Base-by-base conservation (phyloP, 2,329 filamentous ascomycete species). In the Pseudocercospora fuligena region DNA sequence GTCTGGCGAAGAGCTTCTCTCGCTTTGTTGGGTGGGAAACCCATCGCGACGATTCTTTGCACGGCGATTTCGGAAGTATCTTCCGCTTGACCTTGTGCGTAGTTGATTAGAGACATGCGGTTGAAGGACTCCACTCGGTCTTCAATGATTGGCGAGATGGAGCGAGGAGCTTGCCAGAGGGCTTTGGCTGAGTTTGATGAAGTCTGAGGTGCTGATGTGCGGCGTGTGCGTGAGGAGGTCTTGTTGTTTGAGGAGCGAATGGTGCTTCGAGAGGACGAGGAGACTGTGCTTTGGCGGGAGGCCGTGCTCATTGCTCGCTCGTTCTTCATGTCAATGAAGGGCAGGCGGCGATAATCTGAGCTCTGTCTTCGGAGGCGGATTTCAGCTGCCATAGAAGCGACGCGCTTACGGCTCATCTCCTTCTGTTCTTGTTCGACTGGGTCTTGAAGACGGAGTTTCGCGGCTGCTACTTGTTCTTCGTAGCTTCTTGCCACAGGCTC, bases 401-500 rank as follows among this genome's bases (percentile, higher is more conserved):
- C 79, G 9, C 82, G 78, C 57, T 80, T 77, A 54, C 81, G 82
- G 53, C 76, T 78, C n/a, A 79, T 71, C 53, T 79, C 76, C 33
- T 76, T 76, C 69, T 72, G 72, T 40, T 81, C 78, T 43, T 68
- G 66, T 54, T 77, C 76, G 53, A 77, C 72, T 7, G 80, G 74
- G 47, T 80, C 77, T 58, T 79, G 78, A 19, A 64, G 64, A 2
- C 77, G 36, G 67, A 73, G 61, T 49, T 72, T 68, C 21, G 69
- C 69, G 3, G 69, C 70, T 14, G 77, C 78, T 53, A 82, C 79
- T 69, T 80, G 81, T 67, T 85, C 83, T 73, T 88, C 85, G 75
- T 89, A 90, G 21, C 87, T 82, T 23, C 86, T 84, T 0, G 85
- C 83, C 33, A 89, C 82, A 1, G 87, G 86, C 73, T 89, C 86